Evolutionary conservation across 2,329 filamentous ascomycete genomes (phyloP).

Genomic region (Nemania sp.): DNA sequence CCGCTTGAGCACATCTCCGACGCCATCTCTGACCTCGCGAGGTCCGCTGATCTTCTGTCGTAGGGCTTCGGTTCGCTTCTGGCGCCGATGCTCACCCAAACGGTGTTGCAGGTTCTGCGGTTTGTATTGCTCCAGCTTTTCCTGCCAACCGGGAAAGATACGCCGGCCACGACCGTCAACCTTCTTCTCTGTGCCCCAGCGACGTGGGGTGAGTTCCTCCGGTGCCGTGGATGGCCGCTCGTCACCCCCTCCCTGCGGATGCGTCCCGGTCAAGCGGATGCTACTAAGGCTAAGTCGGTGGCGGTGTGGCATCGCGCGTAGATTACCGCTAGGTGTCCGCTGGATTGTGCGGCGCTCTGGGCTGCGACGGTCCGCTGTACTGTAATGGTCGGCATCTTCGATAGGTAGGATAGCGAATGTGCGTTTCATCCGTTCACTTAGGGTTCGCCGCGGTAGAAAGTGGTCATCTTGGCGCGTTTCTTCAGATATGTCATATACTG

Average conservation of each 20-base stretch:
- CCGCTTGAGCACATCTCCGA: slow-evolving; percentile 59
- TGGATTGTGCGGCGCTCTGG: slow-evolving; percentile 62
- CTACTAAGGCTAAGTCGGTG: slow-evolving; percentile 54
- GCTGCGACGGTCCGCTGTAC: slow-evolving; percentile 40
- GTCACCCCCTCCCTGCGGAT: slow-evolving; percentile 32
- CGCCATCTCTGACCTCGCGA: slow-evolving; percentile 60
- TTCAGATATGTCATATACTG: slow-evolving; percentile 40
- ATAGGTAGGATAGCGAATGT: slow-evolving; percentile 65
- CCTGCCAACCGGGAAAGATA: slow-evolving; percentile 47
- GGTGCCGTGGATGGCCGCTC: slow-evolving; percentile 46
- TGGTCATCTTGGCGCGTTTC: slow-evolving; percentile 46
- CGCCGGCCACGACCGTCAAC: slow-evolving; percentile 40
- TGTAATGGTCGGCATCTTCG: slow-evolving; percentile 47
- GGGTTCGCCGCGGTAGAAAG: slow-evolving; percentile 50
- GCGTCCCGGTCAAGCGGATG: slow-evolving; percentile 30
- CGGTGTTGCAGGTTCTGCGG: slow-evolving; percentile 58
- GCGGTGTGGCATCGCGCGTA: slow-evolving; percentile 61
- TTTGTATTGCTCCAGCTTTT: slow-evolving; percentile 53
- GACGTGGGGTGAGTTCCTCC: slow-evolving; percentile 33
- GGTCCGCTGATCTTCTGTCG: slow-evolving; percentile 65
- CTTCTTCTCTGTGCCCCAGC: slow-evolving; percentile 40
- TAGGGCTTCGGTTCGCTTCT: slow-evolving; percentile 62
- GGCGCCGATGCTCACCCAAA: slow-evolving; percentile 61
- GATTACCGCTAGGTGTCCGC: slow-evolving; percentile 62
- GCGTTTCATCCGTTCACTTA: slow-evolving; percentile 57